Evolutionary conservation across 257 asterid species (phyloP), one percentile per base, ranked within the genome.

Genomic region (Capsicum baccatum): DNA sequence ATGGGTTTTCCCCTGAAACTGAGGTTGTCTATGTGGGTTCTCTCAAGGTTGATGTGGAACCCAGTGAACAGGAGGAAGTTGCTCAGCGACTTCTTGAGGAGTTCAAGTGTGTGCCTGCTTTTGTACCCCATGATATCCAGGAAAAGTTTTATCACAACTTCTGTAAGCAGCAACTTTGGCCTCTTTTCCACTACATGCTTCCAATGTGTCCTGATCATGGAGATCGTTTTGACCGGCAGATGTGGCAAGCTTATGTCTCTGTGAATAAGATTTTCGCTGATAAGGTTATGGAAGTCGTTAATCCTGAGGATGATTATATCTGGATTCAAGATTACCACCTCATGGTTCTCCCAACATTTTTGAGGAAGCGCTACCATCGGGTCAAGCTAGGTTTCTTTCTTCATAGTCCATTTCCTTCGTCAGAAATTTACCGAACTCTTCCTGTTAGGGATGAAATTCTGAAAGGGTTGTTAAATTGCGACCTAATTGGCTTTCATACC

Each of bases 321-420:
- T 95, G 98, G 98, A 69, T 95, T 89, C 98, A 95, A 70, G 98
- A 95, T 89, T 94, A 94, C 88, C 98, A 95, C 89, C 98, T 95
- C 86, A 91, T 95, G 98, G 91, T 94, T 79, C 97, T 95, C 39
- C 98, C 98, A 2, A 95, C 99, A 64, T 92, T 95, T 90, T 86
- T 95, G 86, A 88, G 99, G 92, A 95, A 94, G 90, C 96, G 94
- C 54, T 94, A 88, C 82, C 88, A 95, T 84, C 90, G 99, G 15
- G 92, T 92, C 87, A 95, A 92, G 89, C 92, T 95, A 48, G 98
- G 98, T 11, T 93, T 95, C 87, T 95, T 95, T 86, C 98, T 95
- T 52, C 98, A 95, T 87, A 95, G 98, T 83, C 98, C 98, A 13
- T 95, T 95, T 87, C 98, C 98, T 83, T 95, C 98, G 10, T 95